Base-by-base conservation (phyloP, 2,329 filamentous ascomycete species). In the Penicillium sp. region DNA sequence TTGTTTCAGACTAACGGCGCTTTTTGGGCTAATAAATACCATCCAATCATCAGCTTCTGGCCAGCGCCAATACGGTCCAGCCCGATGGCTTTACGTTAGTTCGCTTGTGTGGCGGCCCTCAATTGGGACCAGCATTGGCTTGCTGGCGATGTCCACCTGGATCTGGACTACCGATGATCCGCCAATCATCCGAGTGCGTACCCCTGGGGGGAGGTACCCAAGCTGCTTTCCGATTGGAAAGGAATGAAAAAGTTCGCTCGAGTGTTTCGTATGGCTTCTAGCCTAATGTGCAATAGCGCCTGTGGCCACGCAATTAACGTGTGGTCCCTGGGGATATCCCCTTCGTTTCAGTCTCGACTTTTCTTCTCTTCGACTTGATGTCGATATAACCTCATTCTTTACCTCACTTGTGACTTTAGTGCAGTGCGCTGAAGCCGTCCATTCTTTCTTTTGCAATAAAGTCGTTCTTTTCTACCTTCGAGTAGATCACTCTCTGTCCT, bases 361-460 rank as follows among this genome's bases (percentile, higher is more conserved):
- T 45, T 43, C 23, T 35, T 52, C 30, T 33, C 38, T 28, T 6
- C 49, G 49, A 43, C 49, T 43, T 52, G 49, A 52, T 26, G 49
- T 52, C 38, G 49, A 45, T 30, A 52, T 43, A 52, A 52, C 49
- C 43, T 21, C 38, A 52, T 43, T 52, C 49, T 52, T 23, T 52
- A 14, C 35, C 38, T 43, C 38, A 28, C 16, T 43, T 16, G n/a
- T n/a, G n/a, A n/a, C n/a, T n/a, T n/a, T 23, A 43, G 49, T 52
- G 49, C 49, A 30, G 49, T 30, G 49, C 49, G 26, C 49, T 43
- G 38, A 52, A 52, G 35, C 49, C 26, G 16, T 52, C 18, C 49
- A 30, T 43, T 52, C 49, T 7, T 43, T 52, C 49, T 52, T 43
- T 35, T 28, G 42, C 49, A 9, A 42, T 7, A 52, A 42, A 51